These are phyloP conservation scores for Opeltia flavorubescens DNA, from an alignment of 495 filamentous ascomycete species.

Conservation along the genomic window DNA sequence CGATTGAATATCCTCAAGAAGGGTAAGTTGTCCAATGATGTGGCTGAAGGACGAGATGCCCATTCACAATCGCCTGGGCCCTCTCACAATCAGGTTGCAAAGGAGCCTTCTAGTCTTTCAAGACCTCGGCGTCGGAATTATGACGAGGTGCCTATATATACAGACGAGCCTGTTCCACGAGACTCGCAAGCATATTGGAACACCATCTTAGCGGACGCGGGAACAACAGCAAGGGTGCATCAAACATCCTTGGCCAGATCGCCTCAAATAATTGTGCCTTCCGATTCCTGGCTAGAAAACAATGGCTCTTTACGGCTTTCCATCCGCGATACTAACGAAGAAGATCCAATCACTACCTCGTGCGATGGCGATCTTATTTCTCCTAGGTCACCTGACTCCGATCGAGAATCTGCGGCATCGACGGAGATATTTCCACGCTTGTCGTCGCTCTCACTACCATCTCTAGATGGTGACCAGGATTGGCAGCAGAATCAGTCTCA, in stretches of 20 bases:
- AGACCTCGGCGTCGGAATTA: background rate
- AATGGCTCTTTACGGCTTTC: conserved; percentile 7
- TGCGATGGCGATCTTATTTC: background rate
- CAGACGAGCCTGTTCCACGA: conserved; percentile 10
- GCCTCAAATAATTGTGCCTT: conserved; percentile 6
- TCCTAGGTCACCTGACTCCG: background rate
- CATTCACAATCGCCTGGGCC: background rate
- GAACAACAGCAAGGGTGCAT: conserved; percentile 7
- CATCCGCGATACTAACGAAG: background rate
- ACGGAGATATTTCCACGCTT: background rate
- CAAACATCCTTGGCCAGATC: conserved; percentile 1
- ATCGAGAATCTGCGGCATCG: background rate
- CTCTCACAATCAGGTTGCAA: background rate
- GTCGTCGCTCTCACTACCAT: background rate
- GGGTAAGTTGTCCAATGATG: background rate
- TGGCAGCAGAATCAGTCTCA: background rate
- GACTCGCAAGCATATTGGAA: conserved; percentile 12
- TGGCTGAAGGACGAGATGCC: background rate
- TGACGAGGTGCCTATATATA: conserved; percentile 1
- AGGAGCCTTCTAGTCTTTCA: background rate
- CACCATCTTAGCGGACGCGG: conserved; percentile 9
- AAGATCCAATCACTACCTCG: background rate
- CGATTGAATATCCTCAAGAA: conserved; percentile 6
- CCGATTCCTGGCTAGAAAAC: conserved; percentile 5
- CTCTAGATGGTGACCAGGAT: background rate